phyloP scores from a whole-genome alignment of 2,329 filamentous ascomycete genomes.

The Neobulgaria alba region DNA sequence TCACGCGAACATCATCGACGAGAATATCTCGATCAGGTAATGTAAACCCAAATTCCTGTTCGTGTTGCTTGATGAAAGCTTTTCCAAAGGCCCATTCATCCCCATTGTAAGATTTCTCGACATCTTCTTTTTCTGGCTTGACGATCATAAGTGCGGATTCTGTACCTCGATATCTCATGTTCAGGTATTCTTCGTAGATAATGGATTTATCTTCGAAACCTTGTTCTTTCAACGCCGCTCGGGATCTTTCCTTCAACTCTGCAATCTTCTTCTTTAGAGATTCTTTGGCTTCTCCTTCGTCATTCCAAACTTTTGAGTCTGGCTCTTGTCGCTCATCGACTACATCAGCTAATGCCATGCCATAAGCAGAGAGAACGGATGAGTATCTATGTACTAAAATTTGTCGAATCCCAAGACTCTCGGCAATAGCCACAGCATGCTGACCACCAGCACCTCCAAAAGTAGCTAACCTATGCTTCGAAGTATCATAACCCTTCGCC shows the following conservation, averaged over 20 bases:
- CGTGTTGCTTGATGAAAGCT: slow-evolving; percentile 79
- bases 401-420: slow-evolving; percentile 74
- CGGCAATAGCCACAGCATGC: slow-evolving; percentile 84
- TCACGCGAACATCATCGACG: slow-evolving; percentile 78
- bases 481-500: slow-evolving; percentile 85
- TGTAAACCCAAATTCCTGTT: slow-evolving; percentile 89
- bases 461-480: slow-evolving; percentile 80
- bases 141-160: slow-evolving; percentile 88
- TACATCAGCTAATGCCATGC: slow-evolving; percentile 87
- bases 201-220: slow-evolving; percentile 70
- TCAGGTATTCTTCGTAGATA: slow-evolving; percentile 83
- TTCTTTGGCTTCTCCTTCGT: slow-evolving; percentile 46
- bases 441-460: slow-evolving; percentile 90
- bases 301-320: slow-evolving; percentile 53
- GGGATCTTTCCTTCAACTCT: slow-evolving; percentile 70
- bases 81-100: slow-evolving; percentile 76
- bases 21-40: slow-evolving; percentile 80
- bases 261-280: slow-evolving; percentile 67
- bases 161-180: slow-evolving; percentile 85
- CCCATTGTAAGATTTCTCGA: slow-evolving; percentile 47
- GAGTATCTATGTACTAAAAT: slow-evolving; percentile 84
- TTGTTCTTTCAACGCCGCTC: slow-evolving; percentile 59
- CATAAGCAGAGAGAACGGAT: slow-evolving; percentile 82
- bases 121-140: slow-evolving; percentile 58
- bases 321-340: slow-evolving; percentile 86